A percentile compares a stretch with the other conserved stretches of the same genome.
Conservation (phyloP, 2,329 filamentous ascomycete genomes). For the Aspergillus puulaauensis region DNA sequence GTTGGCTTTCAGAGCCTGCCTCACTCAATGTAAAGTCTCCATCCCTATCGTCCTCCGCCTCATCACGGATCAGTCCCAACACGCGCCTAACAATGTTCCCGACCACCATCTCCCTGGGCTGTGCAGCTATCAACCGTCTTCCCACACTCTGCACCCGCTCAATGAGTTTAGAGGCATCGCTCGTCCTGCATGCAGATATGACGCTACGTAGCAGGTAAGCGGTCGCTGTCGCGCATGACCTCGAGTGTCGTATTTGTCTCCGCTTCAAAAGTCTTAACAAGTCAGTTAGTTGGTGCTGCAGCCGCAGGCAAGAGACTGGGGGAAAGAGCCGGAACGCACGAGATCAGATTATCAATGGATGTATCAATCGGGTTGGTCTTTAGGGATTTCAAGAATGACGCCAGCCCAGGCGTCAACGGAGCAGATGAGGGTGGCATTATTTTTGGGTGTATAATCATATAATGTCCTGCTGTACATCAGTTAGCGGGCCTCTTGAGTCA, state of each 20-base stretch:
- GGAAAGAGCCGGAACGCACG: conserved; percentile 54
- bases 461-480: neutral
- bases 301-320: neutral
- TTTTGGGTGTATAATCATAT: neutral
- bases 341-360: conserved; percentile 79
- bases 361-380: conserved; percentile 74
- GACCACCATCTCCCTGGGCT: conserved; percentile 86
- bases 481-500: conserved; percentile 10
- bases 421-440: conserved; percentile 59
- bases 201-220: conserved; percentile 85
- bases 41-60: conserved; percentile 78
- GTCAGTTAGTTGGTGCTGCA: conserved; percentile 22
- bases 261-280: conserved; percentile 74
- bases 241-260: conserved; percentile 82
- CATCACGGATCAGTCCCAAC: conserved; percentile 85
- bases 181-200: conserved; percentile 76
- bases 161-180: conserved; percentile 75
- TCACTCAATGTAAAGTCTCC: conserved; percentile 62
- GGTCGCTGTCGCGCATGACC: conserved; percentile 87
- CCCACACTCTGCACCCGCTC: conserved; percentile 78
- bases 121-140: conserved; percentile 73
- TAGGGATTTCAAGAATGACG: conserved; percentile 75
- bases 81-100: conserved; percentile 93
- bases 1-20: conserved; percentile 55
- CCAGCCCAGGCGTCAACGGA: conserved; percentile 69